Base-by-base conservation (phyloP, 495 filamentous ascomycete genomes). In the Trichocladium antarcticum region DNA sequence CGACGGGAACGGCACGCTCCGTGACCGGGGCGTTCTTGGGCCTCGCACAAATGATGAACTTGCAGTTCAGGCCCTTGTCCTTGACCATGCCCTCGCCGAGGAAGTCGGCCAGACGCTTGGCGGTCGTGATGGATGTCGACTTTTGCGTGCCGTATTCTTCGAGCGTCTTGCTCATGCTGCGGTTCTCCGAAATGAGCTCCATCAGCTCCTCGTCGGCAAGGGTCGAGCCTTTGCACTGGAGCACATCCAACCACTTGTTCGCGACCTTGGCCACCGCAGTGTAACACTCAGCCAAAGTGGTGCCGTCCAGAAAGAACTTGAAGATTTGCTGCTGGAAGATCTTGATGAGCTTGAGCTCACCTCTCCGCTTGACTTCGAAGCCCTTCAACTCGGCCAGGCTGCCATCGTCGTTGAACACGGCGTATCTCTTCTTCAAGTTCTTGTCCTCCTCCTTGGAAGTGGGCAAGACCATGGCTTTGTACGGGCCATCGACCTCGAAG, bases 281-380 rank as follows among this genome's bases (percentile, higher is more conserved):
- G 59, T 99, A 99, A 11, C 89, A 95, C 64, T 97, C 90, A 2
- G 76, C 68, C 43, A 99, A 68, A 2, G 85, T 93, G 20, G 73
- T 74, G 2, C 92, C 92, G 63, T 97, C 90, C 5, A 99, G 68
- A 69, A 99, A 99, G 71, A 97, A 97, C 61, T 92, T 94, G 80
- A 99, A 99, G 59, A 99, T 94, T 60, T 97, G 92, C 29, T 87
- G 84, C 67, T 99, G 92, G 68, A 99, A 99, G 57, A 95, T 99
- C 67, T 99, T 99, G 77, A 99, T 99, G 54, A 99, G 78, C 70
- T 97, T 97, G 53, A 99, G 71, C 70, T 99, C 92, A 72, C 92
- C 92, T 80, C 92, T 78, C 58, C 92, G 83, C 74, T 99, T 99
- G 54, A 99, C 80, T 57, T 99, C 92, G 56, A 99, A 99, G 9